Evolutionary conservation across 1,284 basidiomycete genomes (phyloP).

Genomic region (Leccinum subrobustum): DNA sequence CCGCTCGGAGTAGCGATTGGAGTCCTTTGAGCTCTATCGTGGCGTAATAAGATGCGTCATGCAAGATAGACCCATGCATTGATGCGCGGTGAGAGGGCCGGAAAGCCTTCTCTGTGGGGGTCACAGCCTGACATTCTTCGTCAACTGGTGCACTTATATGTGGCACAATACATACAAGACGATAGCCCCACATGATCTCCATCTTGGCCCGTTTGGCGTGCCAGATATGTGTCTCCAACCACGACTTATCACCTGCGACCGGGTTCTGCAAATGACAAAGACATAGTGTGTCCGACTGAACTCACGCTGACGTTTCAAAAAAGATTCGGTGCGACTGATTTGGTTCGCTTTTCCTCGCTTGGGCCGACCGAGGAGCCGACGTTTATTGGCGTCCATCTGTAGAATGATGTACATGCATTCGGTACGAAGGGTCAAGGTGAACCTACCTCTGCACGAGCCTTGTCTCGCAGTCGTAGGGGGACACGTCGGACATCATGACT

Average conservation of each 20-base stretch:
- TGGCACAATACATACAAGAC: constrained; percentile 54
- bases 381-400: constrained; percentile 78
- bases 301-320: constrained; percentile 69
- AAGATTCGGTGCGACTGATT: constrained; percentile 48
- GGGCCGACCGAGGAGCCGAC: constrained; percentile 51
- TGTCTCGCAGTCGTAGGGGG: constrained; percentile 75
- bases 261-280: neutral
- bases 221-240: constrained; percentile 94
- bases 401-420: constrained; percentile 6
- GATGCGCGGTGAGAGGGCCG: constrained; percentile 87
- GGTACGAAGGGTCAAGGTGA: neutral
- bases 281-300: neutral
- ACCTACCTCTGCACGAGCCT: constrained; percentile 77
- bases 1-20: constrained; percentile 48
- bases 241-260: constrained; percentile 69
- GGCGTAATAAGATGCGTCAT: constrained; percentile 84
- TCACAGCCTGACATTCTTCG: constrained; percentile 50
- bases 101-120: constrained; percentile 88
- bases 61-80: constrained; percentile 77
- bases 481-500: constrained; percentile 91
- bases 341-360: constrained; percentile 59
- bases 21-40: constrained; percentile 73
- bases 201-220: constrained; percentile 94
- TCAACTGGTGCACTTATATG: neutral
- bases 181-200: constrained; percentile 87